Base-by-base conservation (phyloP, 1,284 basidiomycete genomes). In the Trichosporon ovoides region DNA sequence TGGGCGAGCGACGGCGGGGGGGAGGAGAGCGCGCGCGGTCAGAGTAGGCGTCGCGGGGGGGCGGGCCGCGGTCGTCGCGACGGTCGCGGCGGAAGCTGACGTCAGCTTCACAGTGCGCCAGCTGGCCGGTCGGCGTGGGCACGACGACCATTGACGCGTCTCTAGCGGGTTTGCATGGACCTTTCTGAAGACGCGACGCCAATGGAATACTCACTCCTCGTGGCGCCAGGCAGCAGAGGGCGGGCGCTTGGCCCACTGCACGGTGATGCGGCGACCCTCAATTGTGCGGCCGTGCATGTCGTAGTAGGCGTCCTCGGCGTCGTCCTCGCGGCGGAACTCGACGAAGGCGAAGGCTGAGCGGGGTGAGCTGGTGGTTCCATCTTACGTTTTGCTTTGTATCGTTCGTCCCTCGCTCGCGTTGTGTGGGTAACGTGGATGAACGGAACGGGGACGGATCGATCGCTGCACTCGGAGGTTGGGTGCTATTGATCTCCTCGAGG, bases 241-340 rank as follows among this genome's bases (percentile, higher is more conserved):
- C 48, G 90, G 89, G 67, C 88, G 89, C 76, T 91, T 91, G 56
- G 90, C 90, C 90, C 90, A 93, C 87, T 93, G 68, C 1, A 92
- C 88, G 70, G 88, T 87, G 76, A 92, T 77, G 28, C 88, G 85
- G 56, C 83, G 82, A 22, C 89, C 89, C 75, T 93, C 89, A 71
- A 93, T 89, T 70, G 83, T 79, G 65, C 87, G 81, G 57, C 88
- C 88, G 74, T 92, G 89, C 90, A 92, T 91, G 65, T 91, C 89
- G 71, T 91, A 87, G 76, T 91, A 91, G 34, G 90, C 89, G 66
- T 91, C 88, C 73, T 91, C 89, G 16, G 90, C 90, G 71, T 92
- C 89, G 54, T 87, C 85, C 57, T 83, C 82, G 71, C 83, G 85
- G 74, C 88, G 85, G 75, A 91, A 93, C 77, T 93, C 90, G 77